These are phyloP conservation scores for Spirogloea muscicola DNA, from an alignment of 139 green algal genomes.

Conservation along the genomic window DNA sequence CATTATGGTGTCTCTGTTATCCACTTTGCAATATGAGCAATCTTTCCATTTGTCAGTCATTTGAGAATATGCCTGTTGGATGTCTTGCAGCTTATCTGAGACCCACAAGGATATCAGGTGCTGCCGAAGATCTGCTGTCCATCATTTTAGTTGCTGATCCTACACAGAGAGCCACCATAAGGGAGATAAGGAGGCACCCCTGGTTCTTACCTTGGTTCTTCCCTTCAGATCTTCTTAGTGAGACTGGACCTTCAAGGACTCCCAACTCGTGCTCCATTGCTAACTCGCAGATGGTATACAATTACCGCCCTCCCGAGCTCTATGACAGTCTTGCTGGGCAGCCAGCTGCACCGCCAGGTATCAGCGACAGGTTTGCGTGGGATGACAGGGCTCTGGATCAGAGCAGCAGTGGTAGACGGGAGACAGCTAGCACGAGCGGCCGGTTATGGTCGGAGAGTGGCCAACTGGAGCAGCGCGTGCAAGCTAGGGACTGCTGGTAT, in stretches of 20 bases:
- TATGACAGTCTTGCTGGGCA: slow-evolving; percentile 1
- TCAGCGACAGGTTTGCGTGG: not conserved
- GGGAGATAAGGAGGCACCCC: slow-evolving; percentile 77
- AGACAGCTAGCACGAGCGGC: slow-evolving; percentile 17
- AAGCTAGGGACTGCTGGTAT: slow-evolving; percentile 7
- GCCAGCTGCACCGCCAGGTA: not conserved
- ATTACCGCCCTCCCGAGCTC: not conserved
- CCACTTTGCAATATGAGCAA: too few relatives aligned
- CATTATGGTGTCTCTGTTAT: too few relatives aligned
- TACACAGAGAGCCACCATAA: slow-evolving; percentile 70
- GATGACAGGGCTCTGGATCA: not conserved
- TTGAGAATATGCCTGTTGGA: too few relatives aligned
- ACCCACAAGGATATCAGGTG: slow-evolving; percentile 30
- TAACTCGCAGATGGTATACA: not conserved
- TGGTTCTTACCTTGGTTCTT: slow-evolving; percentile 70
- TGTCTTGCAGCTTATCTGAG: slow-evolving; percentile 48
- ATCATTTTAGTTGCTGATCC: slow-evolving; percentile 75
- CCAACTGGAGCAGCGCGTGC: slow-evolving; percentile 11
- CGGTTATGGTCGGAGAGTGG: slow-evolving; percentile 23
- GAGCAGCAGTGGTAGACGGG: not conserved
- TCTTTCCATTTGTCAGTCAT: too few relatives aligned
- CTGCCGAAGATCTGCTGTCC: slow-evolving; percentile 58
- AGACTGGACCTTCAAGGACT: not conserved
- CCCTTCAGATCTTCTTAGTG: not conserved
- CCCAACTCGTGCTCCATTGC: not conserved